These are phyloP conservation scores for Sporormia fimetaria DNA, from an alignment of 495 filamentous ascomycete genomes.

Conservation along the genomic window DNA sequence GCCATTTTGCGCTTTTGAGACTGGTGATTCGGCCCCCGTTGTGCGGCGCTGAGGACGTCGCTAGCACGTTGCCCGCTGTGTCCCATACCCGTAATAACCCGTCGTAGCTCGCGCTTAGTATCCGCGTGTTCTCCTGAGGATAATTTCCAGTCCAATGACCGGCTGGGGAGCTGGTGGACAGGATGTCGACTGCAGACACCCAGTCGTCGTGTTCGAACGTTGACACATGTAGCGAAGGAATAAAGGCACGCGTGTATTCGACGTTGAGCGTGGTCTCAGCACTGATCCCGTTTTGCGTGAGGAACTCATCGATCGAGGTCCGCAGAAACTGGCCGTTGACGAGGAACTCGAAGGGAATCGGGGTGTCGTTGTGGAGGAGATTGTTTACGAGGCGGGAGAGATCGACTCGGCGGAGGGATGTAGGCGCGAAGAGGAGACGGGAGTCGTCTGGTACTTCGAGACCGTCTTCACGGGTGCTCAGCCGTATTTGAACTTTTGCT, in stretches of 20 bases:
- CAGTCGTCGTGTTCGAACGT: conserved; percentile 95
- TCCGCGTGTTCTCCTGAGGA: conserved; percentile 41
- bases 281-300: conserved; percentile 73
- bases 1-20: conserved; percentile 69
- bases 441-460: conserved; percentile 50
- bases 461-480: conserved; percentile 47
- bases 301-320: conserved; percentile 78
- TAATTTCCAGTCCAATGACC: conserved; percentile 39
- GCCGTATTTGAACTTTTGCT: conserved; percentile 46
- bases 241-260: conserved; percentile 83
- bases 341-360: conserved; percentile 91
- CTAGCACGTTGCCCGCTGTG: conserved; percentile 64
- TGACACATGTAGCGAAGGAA: conserved; percentile 74
- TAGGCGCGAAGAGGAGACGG: conserved; percentile 53
- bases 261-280: conserved; percentile 75
- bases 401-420: conserved; percentile 71
- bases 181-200: conserved; percentile 84
- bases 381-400: conserved; percentile 90
- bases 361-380: conserved; percentile 62
- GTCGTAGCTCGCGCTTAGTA: conserved; percentile 85
- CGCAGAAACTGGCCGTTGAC: conserved; percentile 83
- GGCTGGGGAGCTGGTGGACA: conserved; percentile 54
- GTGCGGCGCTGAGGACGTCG: conserved; percentile 50
- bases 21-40: conserved; percentile 62
- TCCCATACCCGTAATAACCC: conserved; percentile 82